A percentile compares a stretch with the other conserved stretches of the same genome.
Evolutionary conservation across 192 early-diverging fungal genomes (phyloP).

Genomic region (Allomyces macrogynus): DNA sequence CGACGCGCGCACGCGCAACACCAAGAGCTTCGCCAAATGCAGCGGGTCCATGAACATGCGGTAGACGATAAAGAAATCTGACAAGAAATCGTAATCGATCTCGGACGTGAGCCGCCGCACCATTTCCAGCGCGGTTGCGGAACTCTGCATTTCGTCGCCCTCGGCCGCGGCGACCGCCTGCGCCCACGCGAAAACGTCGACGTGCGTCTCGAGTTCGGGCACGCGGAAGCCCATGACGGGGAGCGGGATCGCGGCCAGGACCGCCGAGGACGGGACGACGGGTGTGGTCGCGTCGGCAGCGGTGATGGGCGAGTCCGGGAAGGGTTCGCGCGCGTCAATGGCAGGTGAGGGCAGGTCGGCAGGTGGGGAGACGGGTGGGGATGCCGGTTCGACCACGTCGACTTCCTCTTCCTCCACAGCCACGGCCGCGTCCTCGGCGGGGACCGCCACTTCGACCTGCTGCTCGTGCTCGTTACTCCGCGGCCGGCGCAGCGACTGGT

Average conservation of each 20-base stretch:
- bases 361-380: no score
- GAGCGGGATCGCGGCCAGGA: background rate
- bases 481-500: no score
- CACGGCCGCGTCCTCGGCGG: no score
- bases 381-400: no score
- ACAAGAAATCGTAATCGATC: background rate
- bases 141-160: background rate
- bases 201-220: background rate
- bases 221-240: background rate
- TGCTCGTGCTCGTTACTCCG: no score
- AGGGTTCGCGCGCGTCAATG: no score
- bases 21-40: background rate
- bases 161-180: background rate
- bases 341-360: no score
- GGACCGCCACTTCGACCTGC: no score
- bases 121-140: background rate
- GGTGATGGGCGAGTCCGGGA: background rate
- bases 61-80: background rate
- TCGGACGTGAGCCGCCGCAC: background rate
- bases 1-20: background rate
- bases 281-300: background rate
- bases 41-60: background rate
- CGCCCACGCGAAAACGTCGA: background rate
- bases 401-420: no score
- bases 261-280: background rate